Evolutionary conservation across 768 basidiomycete species (phyloP).

Genomic region (Tephrocybe rancida): DNA sequence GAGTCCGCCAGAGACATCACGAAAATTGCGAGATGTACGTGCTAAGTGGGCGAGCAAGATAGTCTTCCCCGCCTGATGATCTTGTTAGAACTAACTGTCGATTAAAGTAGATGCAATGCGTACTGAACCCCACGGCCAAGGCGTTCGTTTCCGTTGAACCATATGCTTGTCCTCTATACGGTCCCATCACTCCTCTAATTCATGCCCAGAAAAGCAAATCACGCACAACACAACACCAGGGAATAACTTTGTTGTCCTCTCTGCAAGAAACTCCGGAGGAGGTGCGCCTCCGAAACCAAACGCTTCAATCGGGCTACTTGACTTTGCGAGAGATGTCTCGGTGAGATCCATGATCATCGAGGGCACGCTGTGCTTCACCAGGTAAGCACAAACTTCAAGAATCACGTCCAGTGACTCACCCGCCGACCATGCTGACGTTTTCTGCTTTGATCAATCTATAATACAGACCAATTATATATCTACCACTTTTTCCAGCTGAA

Average conservation of each 20-base stretch:
- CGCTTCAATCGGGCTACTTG: conserved; percentile 36
- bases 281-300: conserved; percentile 46
- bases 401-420: conserved; percentile 25
- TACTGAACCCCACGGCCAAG: conserved; percentile 38
- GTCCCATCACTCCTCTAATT: too few species aligned
- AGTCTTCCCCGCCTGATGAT: conserved; percentile 51
- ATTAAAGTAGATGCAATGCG: conserved; percentile 7
- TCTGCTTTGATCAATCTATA: conserved; percentile 47
- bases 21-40: conserved; percentile 34
- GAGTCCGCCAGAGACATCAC: not conserved
- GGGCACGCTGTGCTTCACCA: conserved; percentile 41
- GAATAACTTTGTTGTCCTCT: conserved; percentile 34
- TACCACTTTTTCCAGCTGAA: too few species aligned
- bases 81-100: not conserved
- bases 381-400: not conserved
- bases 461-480: too few species aligned
- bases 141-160: conserved; percentile 58
- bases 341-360: conserved; percentile 55
- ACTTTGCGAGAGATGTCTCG: conserved; percentile 37
- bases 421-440: conserved; percentile 45
- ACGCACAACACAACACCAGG: conserved; percentile 30
- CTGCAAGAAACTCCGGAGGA: conserved; percentile 35
- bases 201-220: too few species aligned
- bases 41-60: conserved; percentile 42
- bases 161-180: conserved; percentile 40